A percentile compares a stretch with the other conserved stretches of the same genome.
phyloP scores from a whole-genome alignment of 176 grass and related monocot species.

The Aegilops sharonensis region DNA sequence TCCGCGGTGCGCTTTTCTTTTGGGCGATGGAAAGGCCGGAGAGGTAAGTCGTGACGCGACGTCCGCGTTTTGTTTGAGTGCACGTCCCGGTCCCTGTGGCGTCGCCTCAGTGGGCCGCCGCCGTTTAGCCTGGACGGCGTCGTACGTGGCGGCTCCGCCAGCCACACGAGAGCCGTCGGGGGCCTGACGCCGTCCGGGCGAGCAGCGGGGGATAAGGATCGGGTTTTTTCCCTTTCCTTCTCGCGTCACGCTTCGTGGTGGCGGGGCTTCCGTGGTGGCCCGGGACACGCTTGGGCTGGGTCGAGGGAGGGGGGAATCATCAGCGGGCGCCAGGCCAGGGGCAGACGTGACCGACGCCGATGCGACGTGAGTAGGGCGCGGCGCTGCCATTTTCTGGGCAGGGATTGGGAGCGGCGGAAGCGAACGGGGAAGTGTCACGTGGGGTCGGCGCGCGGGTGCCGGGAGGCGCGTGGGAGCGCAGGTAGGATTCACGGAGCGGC shows the following conservation, averaged over 20 bases:
- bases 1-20: constrained; percentile 10
- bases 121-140: neutral
- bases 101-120: constrained; percentile 14
- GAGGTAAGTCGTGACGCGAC: constrained; percentile 25
- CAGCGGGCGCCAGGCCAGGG: neutral
- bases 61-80: neutral
- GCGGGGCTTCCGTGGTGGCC: neutral
- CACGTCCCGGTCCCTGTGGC: neutral
- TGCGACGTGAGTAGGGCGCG: neutral
- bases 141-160: constrained; percentile 6
- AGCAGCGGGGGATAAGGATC: constrained; percentile 35
- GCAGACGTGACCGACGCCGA: constrained; percentile 1
- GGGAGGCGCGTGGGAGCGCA: constrained; percentile 27
- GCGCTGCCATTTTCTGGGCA: neutral
- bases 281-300: neutral
- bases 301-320: neutral
- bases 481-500: constrained; percentile 6
- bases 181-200: constrained; percentile 24
- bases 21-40: constrained; percentile 7
- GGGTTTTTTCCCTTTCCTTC: neutral
- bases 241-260: neutral
- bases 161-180: constrained; percentile 37
- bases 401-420: neutral
- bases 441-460: neutral
- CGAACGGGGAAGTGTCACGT: neutral